Evolutionary conservation across 2,329 filamentous ascomycete species (phyloP).

Genomic region (Beauveria scarabaeidicola): DNA sequence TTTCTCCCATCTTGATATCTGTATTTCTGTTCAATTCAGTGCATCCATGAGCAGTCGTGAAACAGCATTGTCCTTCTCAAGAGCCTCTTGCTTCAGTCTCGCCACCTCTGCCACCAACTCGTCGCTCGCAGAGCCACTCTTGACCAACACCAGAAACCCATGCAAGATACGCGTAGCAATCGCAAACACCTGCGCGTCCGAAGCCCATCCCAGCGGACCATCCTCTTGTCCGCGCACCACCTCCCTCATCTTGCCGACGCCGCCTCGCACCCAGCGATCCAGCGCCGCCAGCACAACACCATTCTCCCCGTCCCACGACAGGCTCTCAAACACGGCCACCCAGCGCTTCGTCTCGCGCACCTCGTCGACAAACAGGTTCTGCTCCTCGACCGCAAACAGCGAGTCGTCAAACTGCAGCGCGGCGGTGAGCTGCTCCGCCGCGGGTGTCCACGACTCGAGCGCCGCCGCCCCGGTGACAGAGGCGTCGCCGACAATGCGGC

Average conservation of each 20-base stretch:
- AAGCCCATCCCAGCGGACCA: slow-evolving; percentile 64
- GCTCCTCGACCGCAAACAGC: slow-evolving; percentile 82
- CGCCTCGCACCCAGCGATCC: slow-evolving; percentile 41
- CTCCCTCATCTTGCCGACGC: slow-evolving; percentile 35
- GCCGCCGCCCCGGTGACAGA: neutral
- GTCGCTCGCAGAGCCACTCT: slow-evolving; percentile 10
- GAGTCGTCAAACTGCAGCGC: slow-evolving; percentile 51
- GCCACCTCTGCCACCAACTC: slow-evolving; percentile 14
- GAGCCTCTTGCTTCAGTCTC: slow-evolving; percentile 5
- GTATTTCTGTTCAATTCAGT: slow-evolving; percentile 1
- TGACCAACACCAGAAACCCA: slow-evolving; percentile 27
- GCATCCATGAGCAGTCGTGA: slow-evolving; percentile 22
- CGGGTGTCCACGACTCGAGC: slow-evolving; percentile 17
- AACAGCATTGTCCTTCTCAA: slow-evolving; percentile 13
- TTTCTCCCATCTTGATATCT: neutral
- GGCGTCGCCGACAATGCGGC: slow-evolving; percentile 29
- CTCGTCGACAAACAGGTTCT: slow-evolving; percentile 88
- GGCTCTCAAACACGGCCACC: slow-evolving; percentile 39
- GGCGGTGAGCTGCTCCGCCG: slow-evolving; percentile 31
- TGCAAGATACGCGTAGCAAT: slow-evolving; percentile 43
- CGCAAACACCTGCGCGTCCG: slow-evolving; percentile 58
- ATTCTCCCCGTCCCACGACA: slow-evolving; percentile 17
- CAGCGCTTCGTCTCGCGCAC: slow-evolving; percentile 66
- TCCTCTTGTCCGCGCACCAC: slow-evolving; percentile 35
- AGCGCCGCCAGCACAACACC: slow-evolving; percentile 20